These are phyloP conservation scores for Candida taoyuanica DNA, from an alignment of 805 yeast genomes.

Conservation along the genomic window DNA sequence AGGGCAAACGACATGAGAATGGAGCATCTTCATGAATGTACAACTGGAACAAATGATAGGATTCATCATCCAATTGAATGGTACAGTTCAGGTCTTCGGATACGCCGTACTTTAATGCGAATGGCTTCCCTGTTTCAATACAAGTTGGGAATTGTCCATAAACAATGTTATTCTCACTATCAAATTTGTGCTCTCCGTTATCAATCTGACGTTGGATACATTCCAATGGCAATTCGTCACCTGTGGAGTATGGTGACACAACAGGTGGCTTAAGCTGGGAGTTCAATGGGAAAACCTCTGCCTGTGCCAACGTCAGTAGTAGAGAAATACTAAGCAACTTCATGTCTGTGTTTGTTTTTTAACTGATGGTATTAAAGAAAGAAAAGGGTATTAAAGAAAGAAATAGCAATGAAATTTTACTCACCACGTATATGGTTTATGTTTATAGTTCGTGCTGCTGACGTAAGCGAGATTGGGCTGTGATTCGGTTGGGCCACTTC, in stretches of 20 bases:
- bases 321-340: too few relatives aligned
- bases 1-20: slow-evolving; percentile 60
- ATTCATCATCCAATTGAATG: slow-evolving; percentile 54
- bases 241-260: slow-evolving; percentile 27
- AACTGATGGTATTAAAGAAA: too few relatives aligned
- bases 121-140: slow-evolving; percentile 57
- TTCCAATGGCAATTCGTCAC: slow-evolving; percentile 44
- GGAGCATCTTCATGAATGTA: slow-evolving; percentile 78
- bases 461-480: too few relatives aligned
- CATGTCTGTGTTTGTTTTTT: too few relatives aligned
- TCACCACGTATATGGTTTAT: too few relatives aligned
- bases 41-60: slow-evolving; percentile 68
- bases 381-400: too few relatives aligned
- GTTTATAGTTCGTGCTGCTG: too few relatives aligned
- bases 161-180: slow-evolving; percentile 49
- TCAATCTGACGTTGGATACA: slow-evolving; percentile 70
- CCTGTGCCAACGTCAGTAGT: slow-evolving; percentile 2
- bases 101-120: slow-evolving; percentile 48
- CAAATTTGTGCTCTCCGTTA: slow-evolving; percentile 72
- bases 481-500: too few relatives aligned
- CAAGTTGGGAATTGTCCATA: slow-evolving; percentile 59
- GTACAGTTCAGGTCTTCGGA: slow-evolving; percentile 55
- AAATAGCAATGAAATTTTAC: too few relatives aligned
- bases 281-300: slow-evolving; percentile 17
- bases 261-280: slow-evolving; percentile 15